Percentiles rank a stretch among this genome's conserved stretches.
Evolutionary conservation across 306 rosid genomes (phyloP).

Genomic region (Canavalia ensiformis): DNA sequence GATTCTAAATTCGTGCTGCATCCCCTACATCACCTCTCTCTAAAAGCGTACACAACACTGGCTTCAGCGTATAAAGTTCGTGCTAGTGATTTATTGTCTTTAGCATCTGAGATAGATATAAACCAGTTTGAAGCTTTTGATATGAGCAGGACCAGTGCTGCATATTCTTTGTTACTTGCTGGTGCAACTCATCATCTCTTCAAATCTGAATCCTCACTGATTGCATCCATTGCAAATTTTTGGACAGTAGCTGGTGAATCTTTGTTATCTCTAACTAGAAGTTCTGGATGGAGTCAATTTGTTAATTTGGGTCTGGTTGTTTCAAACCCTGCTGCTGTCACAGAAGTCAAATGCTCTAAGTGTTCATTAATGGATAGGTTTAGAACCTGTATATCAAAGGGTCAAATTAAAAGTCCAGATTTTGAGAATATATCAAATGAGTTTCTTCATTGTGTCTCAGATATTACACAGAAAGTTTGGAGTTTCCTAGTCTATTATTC

Average conservation of each 20-base stretch:
- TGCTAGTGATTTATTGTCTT: constrained; percentile 53
- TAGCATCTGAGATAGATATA: constrained; percentile 42
- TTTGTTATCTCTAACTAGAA: constrained; percentile 61
- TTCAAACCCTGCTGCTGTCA: constrained; percentile 41
- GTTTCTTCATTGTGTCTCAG: constrained; percentile 56
- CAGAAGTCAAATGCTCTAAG: constrained; percentile 50
- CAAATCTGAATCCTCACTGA: constrained; percentile 68
- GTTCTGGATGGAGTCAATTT: constrained; percentile 55
- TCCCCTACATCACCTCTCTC: constrained; percentile 71
- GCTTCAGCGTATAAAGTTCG: constrained; percentile 76
- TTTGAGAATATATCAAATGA: constrained; percentile 55
- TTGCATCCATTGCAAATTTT: constrained; percentile 70
- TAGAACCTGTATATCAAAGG: constrained; percentile 40
- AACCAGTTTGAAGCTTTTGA: constrained; percentile 52
- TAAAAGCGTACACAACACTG: constrained; percentile 73
- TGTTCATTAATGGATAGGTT: constrained; percentile 63
- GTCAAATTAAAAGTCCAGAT: constrained; percentile 48
- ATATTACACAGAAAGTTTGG: constrained; percentile 57
- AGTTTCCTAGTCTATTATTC: constrained; percentile 55
- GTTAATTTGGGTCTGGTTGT: constrained; percentile 43
- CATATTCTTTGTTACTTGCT: constrained; percentile 78
- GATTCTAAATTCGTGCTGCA: constrained; percentile 58
- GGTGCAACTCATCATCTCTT: constrained; percentile 78
- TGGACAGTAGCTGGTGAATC: constrained; percentile 84
- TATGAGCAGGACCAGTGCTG: constrained; percentile 68